These are phyloP conservation scores for Trypanosoma cruzi DNA, from an alignment of 208 protist genomes.

Conservation along the genomic window DNA sequence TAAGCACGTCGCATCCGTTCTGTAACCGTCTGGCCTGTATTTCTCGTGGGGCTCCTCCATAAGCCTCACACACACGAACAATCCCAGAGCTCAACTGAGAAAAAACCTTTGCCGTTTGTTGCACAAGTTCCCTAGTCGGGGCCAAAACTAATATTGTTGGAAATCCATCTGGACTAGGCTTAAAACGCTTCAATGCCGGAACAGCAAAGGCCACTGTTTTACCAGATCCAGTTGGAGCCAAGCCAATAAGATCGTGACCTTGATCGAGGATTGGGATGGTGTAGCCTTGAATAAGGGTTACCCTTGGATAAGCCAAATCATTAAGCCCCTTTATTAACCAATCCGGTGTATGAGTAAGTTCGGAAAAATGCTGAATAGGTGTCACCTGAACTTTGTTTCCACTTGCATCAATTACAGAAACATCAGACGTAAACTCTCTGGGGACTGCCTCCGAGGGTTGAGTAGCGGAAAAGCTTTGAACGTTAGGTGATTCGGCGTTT, in stretches of 20 bases:
- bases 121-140: slow-evolving; percentile 98
- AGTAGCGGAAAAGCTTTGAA: neutral
- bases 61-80: slow-evolving; percentile 78
- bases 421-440: slow-evolving; percentile 21
- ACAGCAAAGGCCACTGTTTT: slow-evolving; percentile 99
- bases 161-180: slow-evolving; percentile 45
- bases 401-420: slow-evolving; percentile 57
- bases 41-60: slow-evolving; percentile 75
- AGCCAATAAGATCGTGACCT: slow-evolving; percentile 96
- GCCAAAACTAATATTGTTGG: slow-evolving; percentile 96
- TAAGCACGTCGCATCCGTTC: slow-evolving; percentile 89
- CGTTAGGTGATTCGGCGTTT: neutral
- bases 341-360: slow-evolving; percentile 50
- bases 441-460: neutral
- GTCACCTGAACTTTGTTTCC: slow-evolving; percentile 48
- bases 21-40: slow-evolving; percentile 59
- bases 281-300: slow-evolving; percentile 88
- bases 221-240: slow-evolving; percentile 97
- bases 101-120: slow-evolving; percentile 98
- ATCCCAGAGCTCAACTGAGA: slow-evolving; percentile 42
- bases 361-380: slow-evolving; percentile 65
- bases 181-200: slow-evolving; percentile 81
- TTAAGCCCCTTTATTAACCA: slow-evolving; percentile 70
- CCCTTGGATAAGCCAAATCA: slow-evolving; percentile 55
- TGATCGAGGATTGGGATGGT: slow-evolving; percentile 85